phyloP scores from a whole-genome alignment of 495 filamentous ascomycete species.

The Oidiodendron maius region DNA sequence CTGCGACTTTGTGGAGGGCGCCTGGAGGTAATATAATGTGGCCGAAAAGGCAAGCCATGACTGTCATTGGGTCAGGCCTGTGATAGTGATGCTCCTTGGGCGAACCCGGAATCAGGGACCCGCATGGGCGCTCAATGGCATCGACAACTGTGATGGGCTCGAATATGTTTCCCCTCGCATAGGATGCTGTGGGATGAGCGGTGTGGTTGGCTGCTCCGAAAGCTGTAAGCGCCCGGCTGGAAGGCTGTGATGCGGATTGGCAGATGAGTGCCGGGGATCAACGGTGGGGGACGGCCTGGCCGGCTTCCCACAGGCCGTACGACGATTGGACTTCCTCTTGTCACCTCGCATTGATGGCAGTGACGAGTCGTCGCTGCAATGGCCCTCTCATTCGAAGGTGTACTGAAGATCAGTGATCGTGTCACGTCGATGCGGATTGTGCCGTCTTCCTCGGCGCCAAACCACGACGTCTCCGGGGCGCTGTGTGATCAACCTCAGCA shows the following conservation, averaged over 20 bases:
- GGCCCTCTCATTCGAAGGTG: neutral
- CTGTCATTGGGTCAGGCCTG: neutral
- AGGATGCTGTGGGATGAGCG: neutral
- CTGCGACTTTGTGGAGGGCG: slow-evolving; percentile 5
- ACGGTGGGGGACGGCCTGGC: neutral
- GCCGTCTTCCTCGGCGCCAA: too few species aligned
- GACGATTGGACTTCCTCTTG: neutral
- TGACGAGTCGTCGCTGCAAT: neutral
- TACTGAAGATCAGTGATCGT: too few species aligned
- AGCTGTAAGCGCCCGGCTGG: neutral
- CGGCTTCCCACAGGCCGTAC: neutral
- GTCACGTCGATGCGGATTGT: too few species aligned
- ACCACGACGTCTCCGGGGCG: too few species aligned
- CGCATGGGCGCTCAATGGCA: neutral
- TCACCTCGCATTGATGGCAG: neutral
- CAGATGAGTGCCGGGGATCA: neutral
- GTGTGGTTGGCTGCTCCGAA: neutral
- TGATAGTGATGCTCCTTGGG: neutral
- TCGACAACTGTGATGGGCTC: neutral
- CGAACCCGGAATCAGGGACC: neutral
- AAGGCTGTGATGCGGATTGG: too few species aligned
- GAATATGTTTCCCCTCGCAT: neutral
- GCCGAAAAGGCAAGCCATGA: neutral
- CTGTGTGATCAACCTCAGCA: too few species aligned
- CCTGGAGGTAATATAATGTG: slow-evolving; percentile 16